These are phyloP conservation scores for Pyrus betulifolia DNA, from an alignment of 306 rosid genomes.

Conservation along the genomic window DNA sequence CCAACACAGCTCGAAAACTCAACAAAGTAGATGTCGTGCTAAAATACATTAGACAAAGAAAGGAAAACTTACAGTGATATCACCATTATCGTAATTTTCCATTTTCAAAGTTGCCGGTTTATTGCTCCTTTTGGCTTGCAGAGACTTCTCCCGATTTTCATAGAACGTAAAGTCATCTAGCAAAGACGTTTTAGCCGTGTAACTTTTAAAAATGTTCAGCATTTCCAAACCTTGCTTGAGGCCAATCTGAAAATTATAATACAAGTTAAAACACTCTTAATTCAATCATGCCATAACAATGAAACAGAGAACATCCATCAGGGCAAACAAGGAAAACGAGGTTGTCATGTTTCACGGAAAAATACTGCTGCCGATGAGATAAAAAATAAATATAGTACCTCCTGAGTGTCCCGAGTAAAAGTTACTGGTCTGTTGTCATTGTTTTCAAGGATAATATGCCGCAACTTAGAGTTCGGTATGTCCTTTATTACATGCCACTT, in stretches of 20 bases:
- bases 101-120: slow-evolving; percentile 32
- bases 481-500: slow-evolving; percentile 79
- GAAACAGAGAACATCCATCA: neutral
- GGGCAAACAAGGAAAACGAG: neutral
- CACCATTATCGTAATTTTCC: slow-evolving; percentile 19
- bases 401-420: slow-evolving; percentile 78
- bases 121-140: slow-evolving; percentile 19
- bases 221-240: slow-evolving; percentile 66
- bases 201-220: slow-evolving; percentile 66
- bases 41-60: neutral
- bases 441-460: slow-evolving; percentile 55
- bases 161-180: slow-evolving; percentile 74
- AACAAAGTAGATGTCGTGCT: neutral
- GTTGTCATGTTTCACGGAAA: neutral
- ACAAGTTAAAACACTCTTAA: neutral
- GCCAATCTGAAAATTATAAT: slow-evolving; percentile 43
- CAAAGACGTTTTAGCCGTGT: slow-evolving; percentile 37
- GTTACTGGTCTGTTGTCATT: slow-evolving; percentile 70
- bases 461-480: slow-evolving; percentile 55
- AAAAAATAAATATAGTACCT: slow-evolving; percentile 35
- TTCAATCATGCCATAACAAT: neutral
- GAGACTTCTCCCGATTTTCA: slow-evolving; percentile 45
- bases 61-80: slow-evolving; percentile 27
- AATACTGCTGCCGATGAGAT: no score
- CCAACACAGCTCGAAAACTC: neutral